Percentiles rank a stretch among this genome's conserved stretches.
Evolutionary conservation across 257 asterid species (phyloP).

Genomic region (Solanum medicagineum): DNA sequence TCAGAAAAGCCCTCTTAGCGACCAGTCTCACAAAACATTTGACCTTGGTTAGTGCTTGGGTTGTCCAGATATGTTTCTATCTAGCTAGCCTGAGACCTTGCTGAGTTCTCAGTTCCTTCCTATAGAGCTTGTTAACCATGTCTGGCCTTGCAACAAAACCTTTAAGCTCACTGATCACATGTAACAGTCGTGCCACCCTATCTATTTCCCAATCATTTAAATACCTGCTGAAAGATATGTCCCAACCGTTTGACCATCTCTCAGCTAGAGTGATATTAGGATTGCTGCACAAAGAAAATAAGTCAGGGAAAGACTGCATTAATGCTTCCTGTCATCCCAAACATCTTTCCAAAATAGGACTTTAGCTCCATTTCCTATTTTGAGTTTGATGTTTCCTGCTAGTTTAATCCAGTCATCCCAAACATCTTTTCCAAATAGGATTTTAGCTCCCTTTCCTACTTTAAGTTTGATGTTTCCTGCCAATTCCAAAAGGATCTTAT

Average conservation of each 20-base stretch:
- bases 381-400: neutral
- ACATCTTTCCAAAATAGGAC: neutral
- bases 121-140: neutral
- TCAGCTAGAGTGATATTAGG: neutral
- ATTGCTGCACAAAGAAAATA: neutral
- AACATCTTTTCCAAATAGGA: neutral
- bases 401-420: neutral
- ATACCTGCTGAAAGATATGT: neutral
- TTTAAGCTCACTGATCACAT: neutral
- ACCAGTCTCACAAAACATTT: neutral
- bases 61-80: neutral
- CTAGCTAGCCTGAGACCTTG: neutral
- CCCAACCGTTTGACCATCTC: neutral
- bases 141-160: neutral
- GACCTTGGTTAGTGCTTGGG: neutral
- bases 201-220: neutral
- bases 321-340: neutral
- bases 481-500: neutral
- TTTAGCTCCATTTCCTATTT: neutral
- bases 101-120: neutral
- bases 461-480: neutral
- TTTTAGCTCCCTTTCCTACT: neutral
- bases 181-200: neutral
- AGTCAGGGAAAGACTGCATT: neutral
- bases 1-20: neutral